Conservation (phyloP, 208 protist genomes). For the Crithidia bombi region DNA sequence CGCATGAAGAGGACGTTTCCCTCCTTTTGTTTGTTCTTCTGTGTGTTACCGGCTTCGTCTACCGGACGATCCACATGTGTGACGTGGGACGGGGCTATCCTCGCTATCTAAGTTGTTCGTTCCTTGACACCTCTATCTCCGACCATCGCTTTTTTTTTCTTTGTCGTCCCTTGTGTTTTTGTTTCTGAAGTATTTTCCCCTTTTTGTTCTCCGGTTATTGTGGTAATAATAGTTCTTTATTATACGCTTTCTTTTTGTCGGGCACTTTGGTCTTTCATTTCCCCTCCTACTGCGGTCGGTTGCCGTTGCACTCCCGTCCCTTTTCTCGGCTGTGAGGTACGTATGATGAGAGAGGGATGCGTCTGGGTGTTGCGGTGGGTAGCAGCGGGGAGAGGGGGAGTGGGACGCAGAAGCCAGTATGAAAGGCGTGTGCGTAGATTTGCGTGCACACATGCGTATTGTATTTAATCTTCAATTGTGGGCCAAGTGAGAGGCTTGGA, state of each 20-base stretch:
- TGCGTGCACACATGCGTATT: slow-evolving; percentile 9
- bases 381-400: not conserved
- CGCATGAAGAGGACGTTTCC: too few relatives aligned
- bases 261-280: not conserved
- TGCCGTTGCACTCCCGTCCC: not conserved
- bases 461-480: slow-evolving; percentile 9
- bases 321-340: too few relatives aligned
- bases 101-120: not conserved
- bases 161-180: not conserved
- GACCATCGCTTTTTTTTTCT: not conserved
- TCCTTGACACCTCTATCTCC: not conserved
- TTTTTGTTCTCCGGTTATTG: slow-evolving; percentile 17
- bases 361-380: not conserved
- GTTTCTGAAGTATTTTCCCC: not conserved
- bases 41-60: not conserved
- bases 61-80: not conserved
- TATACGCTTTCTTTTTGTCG: slow-evolving; percentile 5
- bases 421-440: slow-evolving; percentile 4
- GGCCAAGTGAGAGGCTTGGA: not conserved
- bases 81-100: not conserved
- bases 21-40: not conserved
- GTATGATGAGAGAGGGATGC: not conserved
- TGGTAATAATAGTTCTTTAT: slow-evolving; percentile 23
- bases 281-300: not conserved
- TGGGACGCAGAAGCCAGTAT: not conserved